Evolutionary conservation across 495 filamentous ascomycete genomes (phyloP).

Genomic region (Bombardia bombarda): DNA sequence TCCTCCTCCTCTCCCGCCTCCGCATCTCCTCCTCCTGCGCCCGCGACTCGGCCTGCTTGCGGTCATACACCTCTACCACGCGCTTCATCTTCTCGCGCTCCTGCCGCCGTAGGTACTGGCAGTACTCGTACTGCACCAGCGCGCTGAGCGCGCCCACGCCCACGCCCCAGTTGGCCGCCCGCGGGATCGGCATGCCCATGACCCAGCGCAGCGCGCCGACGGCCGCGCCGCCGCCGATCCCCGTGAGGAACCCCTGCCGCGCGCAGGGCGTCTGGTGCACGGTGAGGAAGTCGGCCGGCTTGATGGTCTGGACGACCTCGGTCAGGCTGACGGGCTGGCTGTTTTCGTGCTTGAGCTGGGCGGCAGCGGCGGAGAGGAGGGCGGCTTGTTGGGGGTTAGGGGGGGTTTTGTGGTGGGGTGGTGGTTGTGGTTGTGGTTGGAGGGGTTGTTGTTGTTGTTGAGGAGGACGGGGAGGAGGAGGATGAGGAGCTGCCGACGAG

Average conservation of each 20-base stretch:
- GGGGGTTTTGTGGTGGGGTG: neutral
- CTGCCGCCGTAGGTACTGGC: constrained; percentile 57
- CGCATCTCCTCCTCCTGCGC: constrained; percentile 32
- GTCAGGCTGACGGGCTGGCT: constrained; percentile 33
- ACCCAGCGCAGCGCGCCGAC: constrained; percentile 65
- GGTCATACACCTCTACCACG: constrained; percentile 71
- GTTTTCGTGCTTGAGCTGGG: neutral
- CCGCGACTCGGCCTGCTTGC: constrained; percentile 46
- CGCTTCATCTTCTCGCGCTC: constrained; percentile 74
- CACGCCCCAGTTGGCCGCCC: constrained; percentile 76
- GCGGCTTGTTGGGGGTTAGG: neutral
- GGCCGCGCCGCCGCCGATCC: constrained; percentile 69
- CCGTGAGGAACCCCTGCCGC: constrained; percentile 70
- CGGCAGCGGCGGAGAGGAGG: no score
- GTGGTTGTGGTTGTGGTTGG: constrained; percentile 1
- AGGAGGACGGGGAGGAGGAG: neutral
- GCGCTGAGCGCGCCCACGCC: constrained; percentile 60
- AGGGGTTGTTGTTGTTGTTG: neutral
- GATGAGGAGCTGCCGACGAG: neutral
- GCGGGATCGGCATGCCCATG: constrained; percentile 46
- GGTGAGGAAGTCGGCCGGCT: constrained; percentile 57
- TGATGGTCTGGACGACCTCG: constrained; percentile 60
- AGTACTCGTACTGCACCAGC: constrained; percentile 68
- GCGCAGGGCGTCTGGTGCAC: constrained; percentile 79
- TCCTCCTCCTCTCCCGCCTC: constrained; percentile 48